Conservation (phyloP, 78 protist species). For the Dictyostelium discoideum region DNA sequence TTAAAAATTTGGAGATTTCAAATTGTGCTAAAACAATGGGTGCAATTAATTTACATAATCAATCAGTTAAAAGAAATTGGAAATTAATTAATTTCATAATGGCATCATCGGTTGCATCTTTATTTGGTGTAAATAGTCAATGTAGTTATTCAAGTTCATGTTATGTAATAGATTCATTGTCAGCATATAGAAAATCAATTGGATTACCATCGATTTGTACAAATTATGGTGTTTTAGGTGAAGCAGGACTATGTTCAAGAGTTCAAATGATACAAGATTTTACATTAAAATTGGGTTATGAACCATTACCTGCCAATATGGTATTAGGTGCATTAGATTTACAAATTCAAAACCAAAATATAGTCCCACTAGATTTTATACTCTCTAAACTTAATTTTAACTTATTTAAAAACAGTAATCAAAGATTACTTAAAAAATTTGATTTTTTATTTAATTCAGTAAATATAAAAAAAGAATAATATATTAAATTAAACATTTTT, state of each 20-base stretch:
- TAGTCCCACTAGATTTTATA: neutral
- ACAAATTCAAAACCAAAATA: neutral
- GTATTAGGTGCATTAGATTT: neutral
- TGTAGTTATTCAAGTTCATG: neutral
- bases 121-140: neutral
- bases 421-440: neutral
- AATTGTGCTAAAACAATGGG: neutral
- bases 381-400: neutral
- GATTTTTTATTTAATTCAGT: neutral
- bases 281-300: neutral
- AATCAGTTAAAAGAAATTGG: neutral
- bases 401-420: neutral
- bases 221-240: neutral
- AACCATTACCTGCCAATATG: neutral
- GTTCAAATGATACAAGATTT: neutral
- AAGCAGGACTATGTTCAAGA: neutral
- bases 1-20: no score
- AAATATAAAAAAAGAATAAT: no score
- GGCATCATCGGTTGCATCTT: neutral
- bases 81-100: neutral
- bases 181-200: neutral
- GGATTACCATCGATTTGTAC: neutral
- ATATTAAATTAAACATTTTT: no score
- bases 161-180: neutral
- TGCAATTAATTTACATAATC: neutral